Evolutionary conservation across 1,284 basidiomycete genomes (phyloP).

Genomic region (Malassezia restricta): DNA sequence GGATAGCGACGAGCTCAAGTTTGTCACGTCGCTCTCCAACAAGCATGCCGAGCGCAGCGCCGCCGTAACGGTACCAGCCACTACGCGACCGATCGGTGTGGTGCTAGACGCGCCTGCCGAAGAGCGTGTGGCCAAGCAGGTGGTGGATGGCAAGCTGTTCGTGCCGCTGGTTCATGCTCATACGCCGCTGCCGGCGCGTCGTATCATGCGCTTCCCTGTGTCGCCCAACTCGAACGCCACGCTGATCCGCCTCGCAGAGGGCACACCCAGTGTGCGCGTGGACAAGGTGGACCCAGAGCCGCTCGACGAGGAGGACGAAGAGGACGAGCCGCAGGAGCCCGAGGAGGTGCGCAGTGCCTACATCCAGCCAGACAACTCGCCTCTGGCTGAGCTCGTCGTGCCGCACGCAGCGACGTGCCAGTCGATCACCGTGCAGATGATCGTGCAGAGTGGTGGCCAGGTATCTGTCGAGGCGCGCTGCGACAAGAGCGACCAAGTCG

Average conservation of each 20-base stretch:
- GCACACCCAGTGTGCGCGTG: constrained; percentile 64
- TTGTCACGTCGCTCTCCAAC: constrained; percentile 24
- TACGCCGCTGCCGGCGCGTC: constrained; percentile 61
- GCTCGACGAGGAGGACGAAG: constrained; percentile 48
- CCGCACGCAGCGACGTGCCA: constrained; percentile 10
- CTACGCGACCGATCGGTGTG: constrained; percentile 58
- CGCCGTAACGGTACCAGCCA: constrained; percentile 23
- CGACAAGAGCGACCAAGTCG: constrained; percentile 4
- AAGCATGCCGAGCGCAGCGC: constrained; percentile 47
- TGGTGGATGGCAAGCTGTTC: constrained; percentile 48
- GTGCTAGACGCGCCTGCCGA: constrained; percentile 57
- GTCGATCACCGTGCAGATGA: constrained; percentile 16
- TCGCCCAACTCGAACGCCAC: constrained; percentile 46
- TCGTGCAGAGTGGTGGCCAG: constrained; percentile 19
- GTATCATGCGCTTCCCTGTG: constrained; percentile 55
- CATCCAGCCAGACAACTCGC: constrained; percentile 20
- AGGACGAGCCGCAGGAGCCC: constrained; percentile 43
- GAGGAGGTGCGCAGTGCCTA: constrained; percentile 32
- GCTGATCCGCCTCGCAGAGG: constrained; percentile 77
- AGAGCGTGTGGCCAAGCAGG: constrained; percentile 47
- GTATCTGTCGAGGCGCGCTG: constrained; percentile 17
- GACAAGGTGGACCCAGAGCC: constrained; percentile 48
- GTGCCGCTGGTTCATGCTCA: constrained; percentile 43
- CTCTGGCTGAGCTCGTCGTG: constrained; percentile 22
- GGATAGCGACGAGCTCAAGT: constrained; percentile 25